Evolutionary conservation across 805 yeast genomes (phyloP).

Genomic region (Lachancea meyersii): DNA sequence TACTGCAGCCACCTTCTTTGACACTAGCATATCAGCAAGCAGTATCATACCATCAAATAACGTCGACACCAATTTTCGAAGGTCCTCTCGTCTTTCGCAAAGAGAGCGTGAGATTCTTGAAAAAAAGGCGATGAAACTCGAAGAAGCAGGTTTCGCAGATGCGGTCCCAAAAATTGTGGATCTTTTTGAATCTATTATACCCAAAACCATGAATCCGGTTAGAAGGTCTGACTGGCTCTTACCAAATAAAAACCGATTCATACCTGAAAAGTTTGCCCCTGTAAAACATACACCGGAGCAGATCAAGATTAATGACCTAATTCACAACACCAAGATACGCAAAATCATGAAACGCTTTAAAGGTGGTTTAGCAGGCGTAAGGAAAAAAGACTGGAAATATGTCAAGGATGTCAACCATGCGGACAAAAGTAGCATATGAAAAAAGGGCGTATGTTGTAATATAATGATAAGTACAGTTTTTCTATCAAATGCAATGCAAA

Average conservation of each 20-base stretch:
- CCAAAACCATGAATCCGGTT: conserved; percentile 26
- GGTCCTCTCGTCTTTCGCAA: conserved; percentile 24
- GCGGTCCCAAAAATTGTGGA: conserved; percentile 17
- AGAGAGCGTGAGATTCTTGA: conserved; percentile 12
- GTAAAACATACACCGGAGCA: conserved; percentile 29
- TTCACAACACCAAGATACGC: conserved; percentile 22
- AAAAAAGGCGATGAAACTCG: conserved; percentile 6
- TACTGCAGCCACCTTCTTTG: background rate
- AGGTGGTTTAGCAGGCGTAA: conserved; percentile 32
- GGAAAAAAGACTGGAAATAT: conserved; percentile 19
- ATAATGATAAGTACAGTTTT: background rate
- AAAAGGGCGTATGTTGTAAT: background rate
- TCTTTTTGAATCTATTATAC: conserved; percentile 28
- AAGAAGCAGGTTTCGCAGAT: conserved; percentile 7
- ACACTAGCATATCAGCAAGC: conserved; percentile 10
- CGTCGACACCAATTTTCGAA: conserved; percentile 15
- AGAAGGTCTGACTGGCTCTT: conserved; percentile 34
- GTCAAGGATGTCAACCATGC: background rate
- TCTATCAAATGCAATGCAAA: background rate
- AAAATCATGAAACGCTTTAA: conserved; percentile 27
- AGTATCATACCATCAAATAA: conserved; percentile 12
- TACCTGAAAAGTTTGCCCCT: conserved; percentile 31
- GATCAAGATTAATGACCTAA: conserved; percentile 29
- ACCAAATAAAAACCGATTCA: conserved; percentile 26
- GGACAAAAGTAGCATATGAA: background rate